These are phyloP conservation scores for Rutstroemia sp. DNA, from an alignment of 2,329 filamentous ascomycete genomes.

Conservation along the genomic window DNA sequence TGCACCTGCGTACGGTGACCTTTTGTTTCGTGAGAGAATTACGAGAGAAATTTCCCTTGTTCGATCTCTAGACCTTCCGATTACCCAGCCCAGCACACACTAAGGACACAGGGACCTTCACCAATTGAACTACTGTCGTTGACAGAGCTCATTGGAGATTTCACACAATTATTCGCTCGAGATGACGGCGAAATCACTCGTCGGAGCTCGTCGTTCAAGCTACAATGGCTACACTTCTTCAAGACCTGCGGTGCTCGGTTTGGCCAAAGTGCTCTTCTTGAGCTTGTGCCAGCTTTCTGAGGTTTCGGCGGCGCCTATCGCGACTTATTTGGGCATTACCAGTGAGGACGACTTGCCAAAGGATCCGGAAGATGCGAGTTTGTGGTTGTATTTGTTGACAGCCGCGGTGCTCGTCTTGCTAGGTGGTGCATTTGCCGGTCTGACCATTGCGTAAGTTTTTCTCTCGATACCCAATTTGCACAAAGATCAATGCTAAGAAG, in stretches of 20 bases:
- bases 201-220: slow-evolving; percentile 12
- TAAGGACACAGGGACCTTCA: not conserved
- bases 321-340: slow-evolving; percentile 35
- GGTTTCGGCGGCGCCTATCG: slow-evolving; percentile 29
- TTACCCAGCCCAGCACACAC: not conserved
- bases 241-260: slow-evolving; percentile 43
- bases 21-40: no score
- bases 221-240: slow-evolving; percentile 33
- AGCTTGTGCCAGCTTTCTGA: slow-evolving; percentile 36
- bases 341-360: slow-evolving; percentile 39
- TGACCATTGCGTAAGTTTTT: slow-evolving; percentile 73
- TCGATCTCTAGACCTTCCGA: no score
- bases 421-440: slow-evolving; percentile 87
- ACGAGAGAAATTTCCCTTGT: no score
- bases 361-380: slow-evolving; percentile 50
- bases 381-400: slow-evolving; percentile 76
- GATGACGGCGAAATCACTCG: slow-evolving; percentile 19
- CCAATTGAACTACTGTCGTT: slow-evolving; percentile 8
- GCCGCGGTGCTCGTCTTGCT: slow-evolving; percentile 76
- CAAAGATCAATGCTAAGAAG: slow-evolving; percentile 7
- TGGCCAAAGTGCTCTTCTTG: slow-evolving; percentile 44
- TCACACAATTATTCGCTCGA: slow-evolving; percentile 2
- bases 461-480: no score
- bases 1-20: no score
- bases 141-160: slow-evolving; percentile 6